These are phyloP conservation scores for Carex parvula DNA, from an alignment of 176 grass and related monocot species.

Conservation along the genomic window DNA sequence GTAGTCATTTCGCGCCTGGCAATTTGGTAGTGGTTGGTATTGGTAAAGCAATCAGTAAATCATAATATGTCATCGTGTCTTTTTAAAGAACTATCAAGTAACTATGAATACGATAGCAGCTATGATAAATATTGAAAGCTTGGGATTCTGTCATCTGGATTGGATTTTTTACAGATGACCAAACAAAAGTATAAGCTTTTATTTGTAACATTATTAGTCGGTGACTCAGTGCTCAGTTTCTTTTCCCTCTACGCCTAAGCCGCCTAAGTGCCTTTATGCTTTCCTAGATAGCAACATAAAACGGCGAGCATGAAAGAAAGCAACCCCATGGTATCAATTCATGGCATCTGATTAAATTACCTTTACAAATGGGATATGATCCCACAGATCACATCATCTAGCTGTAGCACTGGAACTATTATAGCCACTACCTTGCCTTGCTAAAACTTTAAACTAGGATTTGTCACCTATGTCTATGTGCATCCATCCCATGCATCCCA, in stretches of 20 bases:
- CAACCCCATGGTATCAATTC: not conserved
- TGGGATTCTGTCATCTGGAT: no score
- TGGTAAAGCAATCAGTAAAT: no score
- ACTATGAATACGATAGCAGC: no score
- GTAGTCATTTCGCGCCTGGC: no score
- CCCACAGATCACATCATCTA: constrained; percentile 1
- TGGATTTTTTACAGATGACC: no score
- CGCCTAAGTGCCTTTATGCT: not conserved
- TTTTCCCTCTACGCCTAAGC: not conserved
- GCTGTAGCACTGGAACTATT: constrained; percentile 10
- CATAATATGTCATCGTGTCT: no score
- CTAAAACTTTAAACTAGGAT: not conserved
- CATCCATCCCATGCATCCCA: not conserved
- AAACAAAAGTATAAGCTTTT: no score
- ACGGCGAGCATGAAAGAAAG: constrained; percentile 18
- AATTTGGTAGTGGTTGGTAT: no score
- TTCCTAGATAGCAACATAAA: constrained; percentile 10
- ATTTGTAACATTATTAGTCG: not conserved
- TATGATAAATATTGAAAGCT: no score
- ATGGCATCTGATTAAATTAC: constrained; percentile 1
- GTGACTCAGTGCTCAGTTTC: not conserved
- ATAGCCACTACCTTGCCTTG: not conserved
- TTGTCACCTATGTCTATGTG: not conserved
- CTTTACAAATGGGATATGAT: constrained; percentile 24
- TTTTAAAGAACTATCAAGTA: no score